phyloP scores from a whole-genome alignment of 345 rosid genomes.

The Carallia pectinifolia region DNA sequence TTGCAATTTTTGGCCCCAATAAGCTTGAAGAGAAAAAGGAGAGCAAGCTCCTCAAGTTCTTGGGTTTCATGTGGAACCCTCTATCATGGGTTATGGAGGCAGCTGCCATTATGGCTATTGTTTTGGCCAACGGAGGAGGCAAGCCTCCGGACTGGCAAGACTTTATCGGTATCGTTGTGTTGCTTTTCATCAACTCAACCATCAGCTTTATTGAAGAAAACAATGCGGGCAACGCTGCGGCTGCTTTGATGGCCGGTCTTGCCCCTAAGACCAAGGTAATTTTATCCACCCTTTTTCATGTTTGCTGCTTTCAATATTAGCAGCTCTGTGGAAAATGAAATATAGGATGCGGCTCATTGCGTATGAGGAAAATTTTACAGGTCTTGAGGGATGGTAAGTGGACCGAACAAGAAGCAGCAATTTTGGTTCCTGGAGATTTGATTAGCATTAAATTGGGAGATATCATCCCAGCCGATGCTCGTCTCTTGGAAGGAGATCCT shows the following conservation, averaged over 20 bases:
- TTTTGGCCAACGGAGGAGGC: conserved; percentile 87
- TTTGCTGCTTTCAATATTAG: not conserved
- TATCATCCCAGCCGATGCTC: conserved; percentile 88
- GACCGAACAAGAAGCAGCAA: conserved; percentile 77
- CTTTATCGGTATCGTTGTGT: conserved; percentile 64
- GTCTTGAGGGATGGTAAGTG: conserved; percentile 83
- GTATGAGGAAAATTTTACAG: conserved; percentile 19
- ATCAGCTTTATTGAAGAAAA: conserved; percentile 93
- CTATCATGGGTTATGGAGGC: conserved; percentile 96
- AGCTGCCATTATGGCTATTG: conserved; percentile 95
- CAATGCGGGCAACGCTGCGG: conserved; percentile 95
- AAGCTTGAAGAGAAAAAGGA: conserved; percentile 89
- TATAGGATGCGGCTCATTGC: not conserved
- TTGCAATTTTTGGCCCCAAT: conserved; percentile 71
- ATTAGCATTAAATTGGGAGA: conserved; percentile 91
- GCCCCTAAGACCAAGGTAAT: conserved; percentile 83
- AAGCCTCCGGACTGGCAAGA: conserved; percentile 95
- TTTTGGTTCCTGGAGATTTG: conserved; percentile 86
- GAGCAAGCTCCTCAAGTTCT: conserved; percentile 67
- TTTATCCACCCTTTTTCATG: not conserved
- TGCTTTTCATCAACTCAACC: conserved; percentile 85
- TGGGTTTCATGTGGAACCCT: conserved; percentile 98
- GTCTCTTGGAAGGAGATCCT: conserved; percentile 89
- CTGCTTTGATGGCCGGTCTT: conserved; percentile 94
- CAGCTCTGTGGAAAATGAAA: not conserved